Base-by-base conservation (phyloP, 1,284 basidiomycete species). In the Anthracocystis panici-leucophaei region DNA sequence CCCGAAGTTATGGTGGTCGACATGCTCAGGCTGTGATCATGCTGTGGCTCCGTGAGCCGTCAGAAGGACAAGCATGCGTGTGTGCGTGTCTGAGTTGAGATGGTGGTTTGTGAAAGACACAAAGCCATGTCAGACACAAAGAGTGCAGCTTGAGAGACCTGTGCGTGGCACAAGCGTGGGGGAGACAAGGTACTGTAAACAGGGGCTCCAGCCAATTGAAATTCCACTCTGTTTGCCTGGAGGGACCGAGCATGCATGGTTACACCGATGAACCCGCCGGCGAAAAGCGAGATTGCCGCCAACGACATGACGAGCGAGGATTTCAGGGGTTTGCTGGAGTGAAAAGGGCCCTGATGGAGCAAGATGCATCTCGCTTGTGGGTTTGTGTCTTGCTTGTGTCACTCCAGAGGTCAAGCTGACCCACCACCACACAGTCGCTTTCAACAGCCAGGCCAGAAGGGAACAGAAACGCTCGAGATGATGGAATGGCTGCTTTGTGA, bases 31-130 rank as follows among this genome's bases (percentile, higher is more conserved):
- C 18, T 3, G 33, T 29, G 45, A 14, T 38, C 45, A 57, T 57
- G 55, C 21, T 35, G 55, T 25, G 29, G 54, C 42, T 46, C 16
- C 25, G 25, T 20, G 5, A 38, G 59, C 53, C 41, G 52, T 38
- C 29, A 50, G 18, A 18, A 16, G n/a, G 55, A 29, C 55, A 14
- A 57, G 54, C 61, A 63, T 56, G 53, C 29, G 57, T 31, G 42
- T 25, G 41, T 20, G 10, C 14, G 16, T 29, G 48, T 10, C 11
- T 25, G 44, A 14, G 42, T 14, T 10, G 27, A 48, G 46, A 48
- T 48, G 46, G 46, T 48, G 46, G 18, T 49, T n/a, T 16, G 16
- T 6, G 5, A n/a, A 20, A 29, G n/a, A 46, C 6, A 25, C 44
- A 46, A 27, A 49, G 48, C 29, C 14, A 14, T 31, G 48, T 20